A percentile compares a stretch with the other conserved stretches of the same genome.
Evolutionary conservation across 805 yeast species (phyloP).

Genomic region (Candida sonorensis): DNA sequence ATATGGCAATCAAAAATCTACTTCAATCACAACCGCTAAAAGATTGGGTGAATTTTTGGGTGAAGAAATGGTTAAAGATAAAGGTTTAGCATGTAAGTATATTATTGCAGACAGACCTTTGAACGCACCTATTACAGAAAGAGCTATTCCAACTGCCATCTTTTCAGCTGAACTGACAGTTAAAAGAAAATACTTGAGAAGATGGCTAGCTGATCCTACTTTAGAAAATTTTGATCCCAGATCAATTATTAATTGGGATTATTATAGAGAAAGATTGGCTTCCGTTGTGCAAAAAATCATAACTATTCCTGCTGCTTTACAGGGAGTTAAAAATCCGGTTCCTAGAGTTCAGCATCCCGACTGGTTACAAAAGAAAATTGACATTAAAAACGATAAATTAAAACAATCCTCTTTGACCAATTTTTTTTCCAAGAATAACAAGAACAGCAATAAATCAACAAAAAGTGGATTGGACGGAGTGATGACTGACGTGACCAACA

Average conservation of each 20-base stretch:
- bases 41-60: slow-evolving; percentile 93
- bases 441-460: too few relatives aligned
- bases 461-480: too few relatives aligned
- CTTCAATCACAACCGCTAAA: slow-evolving; percentile 92
- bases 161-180: slow-evolving; percentile 75
- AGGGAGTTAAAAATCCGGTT: slow-evolving; percentile 82
- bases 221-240: slow-evolving; percentile 82
- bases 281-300: slow-evolving; percentile 92
- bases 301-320: slow-evolving; percentile 96
- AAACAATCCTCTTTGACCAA: slow-evolving; percentile 62
- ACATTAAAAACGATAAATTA: slow-evolving; percentile 51
- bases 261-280: slow-evolving; percentile 83
- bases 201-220: slow-evolving; percentile 81
- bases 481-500: slow-evolving; percentile 26
- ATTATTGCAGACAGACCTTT: slow-evolving; percentile 79
- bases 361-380: slow-evolving; percentile 72
- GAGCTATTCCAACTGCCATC: slow-evolving; percentile 95
- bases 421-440: slow-evolving; percentile 49
- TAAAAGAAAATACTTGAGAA: slow-evolving; percentile 66
- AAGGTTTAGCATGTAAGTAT: slow-evolving; percentile 92
- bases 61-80: slow-evolving; percentile 92
- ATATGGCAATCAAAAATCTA: slow-evolving; percentile 85
- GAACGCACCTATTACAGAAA: slow-evolving; percentile 86
- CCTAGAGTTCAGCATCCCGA: slow-evolving; percentile 92
- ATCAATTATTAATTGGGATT: slow-evolving; percentile 86